phyloP scores from a whole-genome alignment of 208 protist genomes.

The Crithidia acanthocephali region DNA sequence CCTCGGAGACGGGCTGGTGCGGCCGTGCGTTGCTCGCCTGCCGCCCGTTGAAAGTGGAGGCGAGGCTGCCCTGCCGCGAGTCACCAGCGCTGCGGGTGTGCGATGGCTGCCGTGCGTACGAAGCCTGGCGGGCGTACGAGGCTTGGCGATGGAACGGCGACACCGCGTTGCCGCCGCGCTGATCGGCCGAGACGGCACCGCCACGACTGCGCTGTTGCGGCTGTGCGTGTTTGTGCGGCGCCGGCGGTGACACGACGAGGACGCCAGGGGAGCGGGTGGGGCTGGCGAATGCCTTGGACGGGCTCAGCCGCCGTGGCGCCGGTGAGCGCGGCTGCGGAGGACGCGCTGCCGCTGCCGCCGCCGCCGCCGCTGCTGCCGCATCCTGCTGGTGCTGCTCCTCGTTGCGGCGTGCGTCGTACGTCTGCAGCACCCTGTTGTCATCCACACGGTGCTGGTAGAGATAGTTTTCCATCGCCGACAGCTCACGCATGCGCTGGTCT shows the following conservation, averaged over 20 bases:
- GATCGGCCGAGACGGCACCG: neutral
- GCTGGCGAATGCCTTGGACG: slow-evolving; percentile 10
- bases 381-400: slow-evolving; percentile 23
- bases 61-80: slow-evolving; percentile 15
- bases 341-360: slow-evolving; percentile 1
- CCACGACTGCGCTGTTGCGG: slow-evolving; percentile 11
- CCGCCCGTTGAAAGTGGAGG: slow-evolving; percentile 33
- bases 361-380: slow-evolving; percentile 1
- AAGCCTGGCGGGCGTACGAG: slow-evolving; percentile 19
- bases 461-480: slow-evolving; percentile 73
- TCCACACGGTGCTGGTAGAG: slow-evolving; percentile 72
- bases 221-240: slow-evolving; percentile 5
- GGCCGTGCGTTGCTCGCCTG: slow-evolving; percentile 54
- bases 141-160: slow-evolving; percentile 24
- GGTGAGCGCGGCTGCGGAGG: slow-evolving; percentile 12
- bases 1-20: slow-evolving; percentile 25
- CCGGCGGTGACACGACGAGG: slow-evolving; percentile 25
- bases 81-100: neutral
- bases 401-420: slow-evolving; percentile 38
- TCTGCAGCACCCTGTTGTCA: slow-evolving; percentile 62
- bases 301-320: slow-evolving; percentile 19
- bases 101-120: slow-evolving; percentile 16
- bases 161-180: neutral
- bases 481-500: slow-evolving; percentile 46
- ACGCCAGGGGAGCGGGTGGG: slow-evolving; percentile 6